Base-by-base conservation (phyloP, 1,284 basidiomycete species). In the Coniferiporia sulphurascens region DNA sequence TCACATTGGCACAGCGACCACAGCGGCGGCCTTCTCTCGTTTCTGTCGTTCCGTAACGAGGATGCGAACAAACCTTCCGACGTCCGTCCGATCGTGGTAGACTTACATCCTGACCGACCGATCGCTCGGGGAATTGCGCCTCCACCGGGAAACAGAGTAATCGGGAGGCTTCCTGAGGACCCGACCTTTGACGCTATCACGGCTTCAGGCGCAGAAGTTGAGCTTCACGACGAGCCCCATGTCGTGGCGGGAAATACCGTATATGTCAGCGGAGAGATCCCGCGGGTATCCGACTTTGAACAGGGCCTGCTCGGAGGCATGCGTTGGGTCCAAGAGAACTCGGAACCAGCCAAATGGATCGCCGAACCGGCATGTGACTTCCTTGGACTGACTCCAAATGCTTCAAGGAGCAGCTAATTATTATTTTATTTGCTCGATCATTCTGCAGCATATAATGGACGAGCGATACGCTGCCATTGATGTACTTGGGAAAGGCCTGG, bases 1-100 rank as follows among this genome's bases (percentile, higher is more conserved):
- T 91, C 88, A 0, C 91, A 93, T 69, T 93, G 91, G 90, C 91
- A 93, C 69, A 76, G 81, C 52, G 91, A 93, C 68, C 90, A 93
- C 72, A 89, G 88, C 13, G 89, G 87, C 56, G 85, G 88, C 6
- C 72, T 89, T 46, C 78, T 82, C 61, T 83, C 82, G 44, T 86
- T 85, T 65, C 75, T 89, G 4, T 71, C 75, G 45, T 69, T 79
- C 60, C 77, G 82, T 56, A 48, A 52, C 15, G 64, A 61, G 50
- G 60, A 27, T 52, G 56, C 15, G 27, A 27, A 27, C 27, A 27
- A 27, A 27, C 3, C 46, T 43, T 46, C 58, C 10, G 54, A 46
- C 7, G 49, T 70, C 10, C n/a, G 59, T 6, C 71, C 74, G 0
- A 82, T 85, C 63, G 67, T 78, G 55, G 80, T 89, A 17, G 91